Base-by-base conservation (phyloP, 768 basidiomycete genomes). In the Pulveroboletus sp. region DNA sequence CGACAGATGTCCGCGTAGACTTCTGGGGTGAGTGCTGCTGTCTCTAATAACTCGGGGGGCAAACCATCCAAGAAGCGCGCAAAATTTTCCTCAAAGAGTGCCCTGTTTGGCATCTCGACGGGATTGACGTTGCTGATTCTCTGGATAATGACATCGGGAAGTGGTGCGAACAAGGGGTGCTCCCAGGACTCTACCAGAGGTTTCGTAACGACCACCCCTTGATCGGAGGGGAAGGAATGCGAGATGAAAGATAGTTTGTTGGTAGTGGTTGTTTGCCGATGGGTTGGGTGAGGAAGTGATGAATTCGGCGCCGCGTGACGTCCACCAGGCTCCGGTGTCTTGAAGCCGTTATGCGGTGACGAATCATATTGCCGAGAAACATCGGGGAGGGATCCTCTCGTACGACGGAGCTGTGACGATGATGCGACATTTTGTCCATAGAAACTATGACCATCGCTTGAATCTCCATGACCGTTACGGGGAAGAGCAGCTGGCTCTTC, bases 71-170 rank as follows among this genome's bases (percentile, higher is more conserved):
- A 57, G 63, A 86, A 83, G 8, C 69, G 63, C 21, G 64, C 55
- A 36, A 86, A 67, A 5, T 67, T 62, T 37, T 74, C 75, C 38
- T 84, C 78, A 52, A 81, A 86, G 15, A 69, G 69, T 24, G 69
- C 69, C 33, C 81, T 73, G 39, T 68, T 70, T 5, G 85, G 84
- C 76, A 86, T 80, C 57, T 84, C 82, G 36, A 74, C 71, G 18
- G 76, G 72, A 57, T 76, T 77, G 39, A 81, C 70, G 24, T 70
- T 71, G 42, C 65, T 67, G 59, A 93, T 74, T 57, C 78, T 66
- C 63, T 84, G 68, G 56, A 77, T 58, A 50, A 88, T 72, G 54
- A 68, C 62, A 42, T 78, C 71, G 4, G 84, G 84, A 43, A 87
- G 78, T 2, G 83, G 77, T 24, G 77, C 72, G 58, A 85, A 86